Percentiles rank a stretch among this genome's conserved stretches.
phyloP scores from a whole-genome alignment of 805 yeast species.

The Saccharomycopsis sp. region DNA sequence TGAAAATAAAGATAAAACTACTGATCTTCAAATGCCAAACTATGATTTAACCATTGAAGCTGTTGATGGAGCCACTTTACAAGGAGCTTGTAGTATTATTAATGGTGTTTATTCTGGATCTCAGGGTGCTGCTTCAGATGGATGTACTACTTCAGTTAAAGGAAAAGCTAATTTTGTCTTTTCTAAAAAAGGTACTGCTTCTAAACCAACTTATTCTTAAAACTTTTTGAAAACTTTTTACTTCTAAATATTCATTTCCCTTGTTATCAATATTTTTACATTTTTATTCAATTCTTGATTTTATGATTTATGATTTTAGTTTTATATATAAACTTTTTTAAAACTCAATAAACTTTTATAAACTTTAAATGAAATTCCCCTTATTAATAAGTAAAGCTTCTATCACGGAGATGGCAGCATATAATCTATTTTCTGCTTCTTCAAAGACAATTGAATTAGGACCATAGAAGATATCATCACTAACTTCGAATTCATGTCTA shows the following conservation, averaged over 20 bases:
- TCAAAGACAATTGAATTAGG: slow-evolving; percentile 78
- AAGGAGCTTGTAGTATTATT: slow-evolving; percentile 72
- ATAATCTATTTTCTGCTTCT: slow-evolving; percentile 93
- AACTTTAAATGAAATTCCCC: too few relatives aligned
- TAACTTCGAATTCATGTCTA: slow-evolving; percentile 88
- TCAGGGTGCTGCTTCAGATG: slow-evolving; percentile 51
- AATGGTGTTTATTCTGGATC: slow-evolving; percentile 64
- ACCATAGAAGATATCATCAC: slow-evolving; percentile 85
- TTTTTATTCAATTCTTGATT: too few relatives aligned
- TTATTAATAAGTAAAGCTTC: slow-evolving; percentile 87
- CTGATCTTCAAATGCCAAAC: too few relatives aligned
- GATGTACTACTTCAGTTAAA: slow-evolving; percentile 95
- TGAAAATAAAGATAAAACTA: slow-evolving; percentile 59
- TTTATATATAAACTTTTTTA: too few relatives aligned
- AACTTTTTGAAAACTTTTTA: too few relatives aligned
- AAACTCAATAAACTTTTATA: too few relatives aligned
- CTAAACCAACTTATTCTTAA: too few relatives aligned
- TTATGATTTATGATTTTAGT: too few relatives aligned
- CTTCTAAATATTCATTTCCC: too few relatives aligned
- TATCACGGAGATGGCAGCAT: slow-evolving; percentile 90
- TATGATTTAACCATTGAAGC: slow-evolving; percentile 73
- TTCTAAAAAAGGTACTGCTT: slow-evolving; percentile 21
- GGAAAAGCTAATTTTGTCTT: slow-evolving; percentile 66
- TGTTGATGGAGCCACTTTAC: slow-evolving; percentile 45
- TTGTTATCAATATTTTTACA: too few relatives aligned